Conservation (phyloP, 2,329 filamentous ascomycete genomes). For the Plectosphaerella sp. region DNA sequence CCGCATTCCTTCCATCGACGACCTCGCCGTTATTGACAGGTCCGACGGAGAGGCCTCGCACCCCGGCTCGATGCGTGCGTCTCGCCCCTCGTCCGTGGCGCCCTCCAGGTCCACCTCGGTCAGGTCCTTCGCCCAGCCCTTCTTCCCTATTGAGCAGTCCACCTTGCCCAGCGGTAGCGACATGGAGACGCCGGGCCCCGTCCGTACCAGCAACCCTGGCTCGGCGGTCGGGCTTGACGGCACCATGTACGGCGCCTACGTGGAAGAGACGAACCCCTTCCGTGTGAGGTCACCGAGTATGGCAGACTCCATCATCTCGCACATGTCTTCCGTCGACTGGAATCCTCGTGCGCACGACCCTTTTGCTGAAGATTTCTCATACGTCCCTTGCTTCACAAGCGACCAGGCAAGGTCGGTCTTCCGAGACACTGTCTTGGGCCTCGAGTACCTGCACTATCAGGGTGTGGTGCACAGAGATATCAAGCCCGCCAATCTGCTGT, state of each 20-base stretch:
- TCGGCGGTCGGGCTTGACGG: slow-evolving; percentile 64
- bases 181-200: slow-evolving; percentile 47
- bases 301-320: slow-evolving; percentile 69
- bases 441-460: slow-evolving; percentile 90
- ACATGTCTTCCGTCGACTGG: slow-evolving; percentile 63
- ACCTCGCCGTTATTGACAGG: slow-evolving; percentile 28
- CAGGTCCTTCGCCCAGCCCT: slow-evolving; percentile 26
- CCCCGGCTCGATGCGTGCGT: slow-evolving; percentile 31
- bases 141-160: not conserved
- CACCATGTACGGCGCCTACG: slow-evolving; percentile 71
- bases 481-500: slow-evolving; percentile 85
- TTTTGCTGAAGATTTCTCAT: slow-evolving; percentile 83
- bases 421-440: slow-evolving; percentile 83
- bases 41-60: slow-evolving; percentile 25
- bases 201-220: slow-evolving; percentile 43
- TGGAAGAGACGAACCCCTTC: slow-evolving; percentile 50
- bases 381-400: slow-evolving; percentile 89
- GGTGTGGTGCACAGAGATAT: slow-evolving; percentile 82
- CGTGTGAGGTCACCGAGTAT: slow-evolving; percentile 74
- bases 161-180: slow-evolving; percentile 37
- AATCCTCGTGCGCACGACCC: slow-evolving; percentile 55
- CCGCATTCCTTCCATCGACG: slow-evolving; percentile 36
- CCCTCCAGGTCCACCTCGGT: slow-evolving; percentile 44
- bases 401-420: slow-evolving; percentile 80
- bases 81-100: slow-evolving; percentile 37